phyloP scores from a whole-genome alignment of 2,329 filamentous ascomycete genomes.

The Peltaster fructicola region DNA sequence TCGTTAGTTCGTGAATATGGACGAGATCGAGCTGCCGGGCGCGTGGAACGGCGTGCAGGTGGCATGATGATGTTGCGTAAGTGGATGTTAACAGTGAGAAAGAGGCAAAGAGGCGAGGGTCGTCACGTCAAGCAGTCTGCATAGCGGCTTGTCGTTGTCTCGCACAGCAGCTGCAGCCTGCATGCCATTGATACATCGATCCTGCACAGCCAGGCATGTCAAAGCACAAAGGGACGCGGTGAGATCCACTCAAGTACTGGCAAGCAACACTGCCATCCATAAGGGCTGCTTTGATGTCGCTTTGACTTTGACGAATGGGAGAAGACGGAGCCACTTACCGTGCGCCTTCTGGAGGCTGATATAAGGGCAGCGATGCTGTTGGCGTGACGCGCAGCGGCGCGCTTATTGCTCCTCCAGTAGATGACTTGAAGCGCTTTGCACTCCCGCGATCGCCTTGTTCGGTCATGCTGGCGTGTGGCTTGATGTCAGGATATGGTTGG shows the following conservation, averaged over 20 bases:
- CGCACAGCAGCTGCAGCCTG: slow-evolving; percentile 1
- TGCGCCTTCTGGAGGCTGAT: slow-evolving; percentile 11
- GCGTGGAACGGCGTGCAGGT: slow-evolving; percentile 16
- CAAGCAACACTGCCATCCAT: not conserved
- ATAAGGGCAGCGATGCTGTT: slow-evolving; percentile 12
- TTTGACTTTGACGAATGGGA: not conserved
- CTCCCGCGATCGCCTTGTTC: too few relatives aligned
- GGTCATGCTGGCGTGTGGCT: too few relatives aligned
- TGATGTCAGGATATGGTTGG: too few relatives aligned
- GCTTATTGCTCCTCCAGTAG: slow-evolving; percentile 12
- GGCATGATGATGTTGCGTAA: slow-evolving; percentile 12
- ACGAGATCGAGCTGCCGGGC: slow-evolving; percentile 9
- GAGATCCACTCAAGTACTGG: too few relatives aligned
- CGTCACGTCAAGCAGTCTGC: not conserved
- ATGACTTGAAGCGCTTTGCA: slow-evolving; percentile 13
- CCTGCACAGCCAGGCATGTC: too few relatives aligned
- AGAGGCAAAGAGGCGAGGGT: not conserved
- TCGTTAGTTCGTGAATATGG: slow-evolving; percentile 13
- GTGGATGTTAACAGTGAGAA: not conserved
- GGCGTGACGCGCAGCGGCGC: slow-evolving; percentile 4
- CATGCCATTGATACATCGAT: too few relatives aligned
- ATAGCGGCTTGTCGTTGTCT: not conserved
- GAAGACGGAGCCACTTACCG: slow-evolving; percentile 3
- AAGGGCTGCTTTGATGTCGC: not conserved
- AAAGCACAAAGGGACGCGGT: too few relatives aligned